Base-by-base conservation (phyloP, 2,329 filamentous ascomycete species). In the Cladosporium phlei region DNA sequence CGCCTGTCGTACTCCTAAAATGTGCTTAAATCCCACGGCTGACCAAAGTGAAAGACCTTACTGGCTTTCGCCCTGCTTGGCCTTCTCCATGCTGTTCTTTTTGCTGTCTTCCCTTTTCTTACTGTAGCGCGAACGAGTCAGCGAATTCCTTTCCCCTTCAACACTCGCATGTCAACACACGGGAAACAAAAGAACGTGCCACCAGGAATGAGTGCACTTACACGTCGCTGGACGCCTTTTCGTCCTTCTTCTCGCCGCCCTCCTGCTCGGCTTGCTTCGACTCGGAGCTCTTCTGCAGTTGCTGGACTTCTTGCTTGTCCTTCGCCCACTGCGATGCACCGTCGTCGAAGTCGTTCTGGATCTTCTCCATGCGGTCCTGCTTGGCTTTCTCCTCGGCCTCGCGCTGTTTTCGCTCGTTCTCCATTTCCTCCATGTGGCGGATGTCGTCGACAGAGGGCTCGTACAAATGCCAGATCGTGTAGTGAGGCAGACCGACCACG, bases 381-480 rank as follows among this genome's bases (percentile, higher is more conserved):
- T 84, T 83, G 51, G 84, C 81, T 56, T 80, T 78, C 62, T 94
- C 88, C 65, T 93, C 88, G 22, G 81, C 78, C 66, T 96, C 91
- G 38, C 83, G 85, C 20, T 80, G 82, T 53, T 86, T 77, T 46
- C 85, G 82, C 64, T 97, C 90, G 54, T 83, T 76, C 63, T 97
- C 91, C 91, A 97, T 96, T 69, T 96, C 89, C 79, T 90, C 91
- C 93, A 98, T 98, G 62, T 97, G 93, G 50, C 86, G 83, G 53
- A 97, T 87, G 61, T 98, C 93, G 61, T 98, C 93, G 12, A 96
- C 87, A 60, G 88, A 95, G n/a, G 93, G 93, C 68, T 98, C 93
- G 72, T 98, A 98, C 61, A 98, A 76, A 82, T 98, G 93, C 93
- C 93, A 98, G 55, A 98, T 96, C 1, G 89, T 95, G 68, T 98